These are phyloP conservation scores for Silene coronaria DNA, from an alignment of 179 eudicot genomes.

Conservation along the genomic window DNA sequence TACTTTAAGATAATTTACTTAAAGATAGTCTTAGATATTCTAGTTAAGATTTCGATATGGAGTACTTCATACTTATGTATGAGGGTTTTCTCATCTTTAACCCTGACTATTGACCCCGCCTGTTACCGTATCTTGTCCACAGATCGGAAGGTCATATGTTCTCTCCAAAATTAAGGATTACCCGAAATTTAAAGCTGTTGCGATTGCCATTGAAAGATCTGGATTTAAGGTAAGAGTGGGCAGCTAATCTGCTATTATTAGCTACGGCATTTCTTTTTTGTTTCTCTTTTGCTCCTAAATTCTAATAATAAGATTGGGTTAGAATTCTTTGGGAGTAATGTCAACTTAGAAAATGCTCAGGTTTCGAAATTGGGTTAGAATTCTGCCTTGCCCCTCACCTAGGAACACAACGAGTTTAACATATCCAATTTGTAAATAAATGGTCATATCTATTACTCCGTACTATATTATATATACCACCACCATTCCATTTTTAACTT, in stretches of 20 bases:
- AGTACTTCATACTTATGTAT: not conserved
- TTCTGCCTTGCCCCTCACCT: too few species aligned
- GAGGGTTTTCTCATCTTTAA: not conserved
- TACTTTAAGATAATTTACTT: not conserved
- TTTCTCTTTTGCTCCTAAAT: not conserved
- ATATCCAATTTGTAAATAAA: too few species aligned
- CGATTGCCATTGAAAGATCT: conserved; percentile 76
- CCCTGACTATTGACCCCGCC: not conserved
- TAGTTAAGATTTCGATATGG: not conserved
- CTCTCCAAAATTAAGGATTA: conserved; percentile 75
- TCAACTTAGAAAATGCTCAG: not conserved
- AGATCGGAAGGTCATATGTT: conserved; percentile 89
- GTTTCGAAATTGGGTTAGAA: too few species aligned
- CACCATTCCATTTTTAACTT: too few species aligned
- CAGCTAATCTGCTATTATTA: not conserved
- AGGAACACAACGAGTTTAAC: too few species aligned
- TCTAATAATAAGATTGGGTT: not conserved
- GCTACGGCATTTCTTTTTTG: not conserved
- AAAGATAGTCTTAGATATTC: too few species aligned
- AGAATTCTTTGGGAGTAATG: not conserved
- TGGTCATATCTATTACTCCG: too few species aligned
- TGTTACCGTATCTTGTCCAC: conserved; percentile 19
- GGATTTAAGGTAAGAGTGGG: conserved; percentile 72
- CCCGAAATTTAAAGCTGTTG: conserved; percentile 87
- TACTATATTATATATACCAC: too few species aligned